Evolutionary conservation across 1,139 yeast species (phyloP), one percentile per base, ranked within the genome.

Genomic region (Dujonia santamariae): DNA sequence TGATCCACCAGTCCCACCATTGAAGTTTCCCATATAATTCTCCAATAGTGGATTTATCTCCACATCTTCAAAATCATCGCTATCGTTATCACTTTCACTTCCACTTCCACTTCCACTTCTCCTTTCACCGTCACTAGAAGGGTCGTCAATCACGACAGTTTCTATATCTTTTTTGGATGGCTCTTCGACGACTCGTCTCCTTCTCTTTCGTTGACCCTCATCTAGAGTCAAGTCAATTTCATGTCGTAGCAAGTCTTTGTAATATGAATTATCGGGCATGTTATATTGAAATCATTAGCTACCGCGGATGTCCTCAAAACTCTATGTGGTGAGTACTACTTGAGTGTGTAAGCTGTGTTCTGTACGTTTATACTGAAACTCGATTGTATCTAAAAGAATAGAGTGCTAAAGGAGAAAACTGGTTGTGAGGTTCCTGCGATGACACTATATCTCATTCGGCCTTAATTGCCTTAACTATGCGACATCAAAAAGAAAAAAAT

Each of bases 1-100:
- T n/a, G n/a, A n/a, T n/a, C n/a, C n/a, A n/a, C n/a, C n/a, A n/a
- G n/a, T n/a, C n/a, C n/a, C n/a, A n/a, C 18, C 30, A 17, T 17
- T 27, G 6, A n/a, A 20, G 6, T 16, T 21, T 13, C 26, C 13
- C 6, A 15, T n/a, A 12, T 23, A n/a, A n/a, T n/a, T n/a, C n/a
- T n/a, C n/a, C 6, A 41, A 40, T 2, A 42, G 55, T 3, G 43
- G 56, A 3, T 40, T 49, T 8, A 59, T 38, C 8, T 49, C 56
- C 14, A 62, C 56, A 31, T 62, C 65, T 36, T 62, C 67, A 31
- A 62, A 56, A 15, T 62, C 51, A 23, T 42, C 38, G 17, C 24
- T 19, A n/a, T 28, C 31, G 16, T 24, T 19, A 19, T 19, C 22
- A 9, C 12, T n/a, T 12, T 13, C 9, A 12, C 13, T 12, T 4